Evolutionary conservation across 2,329 filamentous ascomycete species (phyloP).

Genomic region (Alternaria ventricosa): DNA sequence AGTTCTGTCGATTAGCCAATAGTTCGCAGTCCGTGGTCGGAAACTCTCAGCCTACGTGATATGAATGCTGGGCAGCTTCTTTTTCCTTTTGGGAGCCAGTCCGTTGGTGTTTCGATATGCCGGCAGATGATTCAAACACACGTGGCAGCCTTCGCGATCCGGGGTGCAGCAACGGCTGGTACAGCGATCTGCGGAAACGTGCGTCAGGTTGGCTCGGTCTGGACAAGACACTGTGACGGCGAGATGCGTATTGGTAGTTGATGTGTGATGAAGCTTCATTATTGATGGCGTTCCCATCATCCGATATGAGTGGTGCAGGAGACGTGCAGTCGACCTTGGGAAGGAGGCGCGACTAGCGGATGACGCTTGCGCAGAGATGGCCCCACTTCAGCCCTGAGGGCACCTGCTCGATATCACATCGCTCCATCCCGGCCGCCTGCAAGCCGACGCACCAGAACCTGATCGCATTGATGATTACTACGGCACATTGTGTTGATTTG

Average conservation of each 20-base stretch:
- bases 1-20: not conserved
- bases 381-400: not conserved
- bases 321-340: not conserved
- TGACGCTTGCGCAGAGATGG: not conserved
- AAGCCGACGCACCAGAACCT: not conserved
- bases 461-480: not conserved
- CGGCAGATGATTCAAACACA: not conserved
- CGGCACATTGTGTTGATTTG: not conserved
- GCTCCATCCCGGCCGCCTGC: not conserved
- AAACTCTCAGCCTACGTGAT: not conserved
- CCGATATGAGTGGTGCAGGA: not conserved
- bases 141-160: not conserved
- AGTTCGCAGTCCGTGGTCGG: not conserved
- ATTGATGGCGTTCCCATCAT: not conserved
- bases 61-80: not conserved
- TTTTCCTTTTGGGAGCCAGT: not conserved
- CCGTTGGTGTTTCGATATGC: not conserved
- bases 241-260: not conserved
- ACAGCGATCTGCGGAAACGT: not conserved
- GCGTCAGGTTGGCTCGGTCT: not conserved
- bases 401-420: not conserved
- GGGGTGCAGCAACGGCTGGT: not conserved
- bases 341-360: not conserved
- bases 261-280: not conserved
- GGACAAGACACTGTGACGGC: not conserved